phyloP scores from a whole-genome alignment of 306 rosid genomes.

The Sicyos baderoa region DNA sequence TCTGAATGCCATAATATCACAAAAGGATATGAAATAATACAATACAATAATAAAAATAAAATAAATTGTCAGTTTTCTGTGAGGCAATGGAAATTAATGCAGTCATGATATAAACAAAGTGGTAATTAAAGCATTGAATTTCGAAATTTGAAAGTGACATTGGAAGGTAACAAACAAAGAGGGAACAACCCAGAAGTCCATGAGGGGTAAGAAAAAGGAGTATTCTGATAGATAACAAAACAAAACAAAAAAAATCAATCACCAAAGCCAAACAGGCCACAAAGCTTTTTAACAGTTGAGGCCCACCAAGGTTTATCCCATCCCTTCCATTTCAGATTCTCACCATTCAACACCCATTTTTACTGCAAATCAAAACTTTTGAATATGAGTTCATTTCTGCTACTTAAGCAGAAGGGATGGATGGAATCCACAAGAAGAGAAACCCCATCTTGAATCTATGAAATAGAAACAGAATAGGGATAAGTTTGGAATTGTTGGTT shows the following conservation, averaged over 20 bases:
- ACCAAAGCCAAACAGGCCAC: slow-evolving; percentile 29
- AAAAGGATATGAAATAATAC: slow-evolving; percentile 28
- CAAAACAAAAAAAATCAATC: slow-evolving; percentile 33
- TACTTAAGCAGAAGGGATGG: not conserved
- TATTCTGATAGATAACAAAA: slow-evolving; percentile 18
- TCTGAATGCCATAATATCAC: slow-evolving; percentile 57
- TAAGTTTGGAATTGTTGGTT: not conserved
- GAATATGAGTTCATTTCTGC: not conserved
- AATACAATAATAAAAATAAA: slow-evolving; percentile 21
- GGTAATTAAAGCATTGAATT: slow-evolving; percentile 49
- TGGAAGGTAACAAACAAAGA: slow-evolving; percentile 36
- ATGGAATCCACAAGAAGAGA: not conserved
- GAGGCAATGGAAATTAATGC: slow-evolving; percentile 24
- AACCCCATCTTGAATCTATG: not conserved
- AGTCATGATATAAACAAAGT: slow-evolving; percentile 27
- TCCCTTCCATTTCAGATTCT: slow-evolving; percentile 10
- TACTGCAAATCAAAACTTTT: slow-evolving; percentile 16
- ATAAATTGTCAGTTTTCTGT: slow-evolving; percentile 23
- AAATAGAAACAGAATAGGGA: not conserved
- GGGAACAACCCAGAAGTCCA: slow-evolving; percentile 35
- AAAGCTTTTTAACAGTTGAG: slow-evolving; percentile 42
- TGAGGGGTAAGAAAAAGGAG: slow-evolving; percentile 27
- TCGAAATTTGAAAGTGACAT: slow-evolving; percentile 50
- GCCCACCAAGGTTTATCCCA: slow-evolving; percentile 32
- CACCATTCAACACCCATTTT: slow-evolving; percentile 8